These are phyloP conservation scores for Aristolochia californica DNA, from an alignment of 164 flowering plant species.

Conservation along the genomic window DNA sequence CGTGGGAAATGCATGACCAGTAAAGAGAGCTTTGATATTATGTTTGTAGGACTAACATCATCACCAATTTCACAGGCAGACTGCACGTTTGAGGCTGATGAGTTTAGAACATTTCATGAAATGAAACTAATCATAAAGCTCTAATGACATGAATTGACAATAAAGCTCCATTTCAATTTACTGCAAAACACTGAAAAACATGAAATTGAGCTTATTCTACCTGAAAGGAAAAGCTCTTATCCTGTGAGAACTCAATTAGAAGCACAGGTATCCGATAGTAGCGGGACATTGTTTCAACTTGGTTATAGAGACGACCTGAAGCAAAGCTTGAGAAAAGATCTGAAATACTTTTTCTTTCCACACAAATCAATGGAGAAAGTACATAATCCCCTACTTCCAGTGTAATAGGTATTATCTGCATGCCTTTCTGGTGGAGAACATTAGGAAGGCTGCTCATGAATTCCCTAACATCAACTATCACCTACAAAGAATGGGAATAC, in stretches of 20 bases:
- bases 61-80: conserved; percentile 94
- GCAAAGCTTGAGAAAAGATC: conserved; percentile 91
- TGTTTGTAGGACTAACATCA: conserved; percentile 76
- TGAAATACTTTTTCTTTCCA: conserved; percentile 90
- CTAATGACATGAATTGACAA: no score
- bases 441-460: conserved; percentile 99
- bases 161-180: background rate
- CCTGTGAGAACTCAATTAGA: conserved; percentile 94
- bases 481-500: conserved; percentile 26
- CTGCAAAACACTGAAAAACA: background rate
- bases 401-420: conserved; percentile 83
- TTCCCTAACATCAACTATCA: conserved; percentile 97
- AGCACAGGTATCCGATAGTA: conserved; percentile 90
- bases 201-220: conserved; percentile 18
- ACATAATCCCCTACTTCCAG: conserved; percentile 98
- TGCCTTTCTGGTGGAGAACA: conserved; percentile 95
- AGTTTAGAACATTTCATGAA: no score
- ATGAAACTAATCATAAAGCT: no score
- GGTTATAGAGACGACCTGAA: conserved; percentile 91
- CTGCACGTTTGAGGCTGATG: conserved; percentile 29
- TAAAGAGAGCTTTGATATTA: conserved; percentile 86
- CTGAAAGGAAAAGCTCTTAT: conserved; percentile 98
- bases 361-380: conserved; percentile 88
- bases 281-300: conserved; percentile 86
- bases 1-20: conserved; percentile 95